These are phyloP conservation scores for Nicotiana sylvestris DNA, from an alignment of 257 asterid genomes.

Conservation along the genomic window DNA sequence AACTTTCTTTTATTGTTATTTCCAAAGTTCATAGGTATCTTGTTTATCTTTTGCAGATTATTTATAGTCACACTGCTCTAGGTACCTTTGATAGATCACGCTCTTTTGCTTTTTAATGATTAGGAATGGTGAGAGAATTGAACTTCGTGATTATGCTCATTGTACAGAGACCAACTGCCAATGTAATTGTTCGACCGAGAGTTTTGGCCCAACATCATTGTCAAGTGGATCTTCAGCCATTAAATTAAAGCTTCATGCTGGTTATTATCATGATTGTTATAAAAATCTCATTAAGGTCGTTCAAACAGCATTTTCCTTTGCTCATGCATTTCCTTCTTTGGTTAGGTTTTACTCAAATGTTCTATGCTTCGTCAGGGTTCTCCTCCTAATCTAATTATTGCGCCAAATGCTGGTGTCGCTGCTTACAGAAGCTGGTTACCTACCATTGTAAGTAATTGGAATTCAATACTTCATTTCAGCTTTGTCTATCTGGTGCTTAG, in stretches of 20 bases:
- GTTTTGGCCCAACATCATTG: constrained; percentile 14
- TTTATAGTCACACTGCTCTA: not conserved
- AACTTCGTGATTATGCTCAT: constrained; percentile 44
- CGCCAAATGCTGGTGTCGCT: constrained; percentile 92
- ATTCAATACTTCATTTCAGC: not conserved
- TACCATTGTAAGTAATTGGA: constrained; percentile 59
- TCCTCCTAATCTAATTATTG: constrained; percentile 59
- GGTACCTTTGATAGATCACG: not conserved
- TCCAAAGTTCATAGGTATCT: not conserved
- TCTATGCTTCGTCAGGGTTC: constrained; percentile 37
- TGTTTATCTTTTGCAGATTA: not conserved
- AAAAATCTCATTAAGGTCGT: constrained; percentile 54
- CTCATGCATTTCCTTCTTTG: not conserved
- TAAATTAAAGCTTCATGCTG: constrained; percentile 60
- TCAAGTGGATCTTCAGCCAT: constrained; percentile 27
- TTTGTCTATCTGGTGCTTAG: not conserved
- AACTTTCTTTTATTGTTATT: not conserved
- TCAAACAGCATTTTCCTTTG: not conserved
- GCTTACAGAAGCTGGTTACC: constrained; percentile 92
- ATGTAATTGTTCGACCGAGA: constrained; percentile 42
- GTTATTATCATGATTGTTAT: constrained; percentile 73
- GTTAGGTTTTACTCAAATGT: constrained; percentile 7
- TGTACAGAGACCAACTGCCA: constrained; percentile 53
- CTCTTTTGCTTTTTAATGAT: constrained; percentile 14
- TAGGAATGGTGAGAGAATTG: constrained; percentile 71